phyloP scores from a whole-genome alignment of 495 filamentous ascomycete species.

The Aspergillus sclerotiicarbonarius region DNA sequence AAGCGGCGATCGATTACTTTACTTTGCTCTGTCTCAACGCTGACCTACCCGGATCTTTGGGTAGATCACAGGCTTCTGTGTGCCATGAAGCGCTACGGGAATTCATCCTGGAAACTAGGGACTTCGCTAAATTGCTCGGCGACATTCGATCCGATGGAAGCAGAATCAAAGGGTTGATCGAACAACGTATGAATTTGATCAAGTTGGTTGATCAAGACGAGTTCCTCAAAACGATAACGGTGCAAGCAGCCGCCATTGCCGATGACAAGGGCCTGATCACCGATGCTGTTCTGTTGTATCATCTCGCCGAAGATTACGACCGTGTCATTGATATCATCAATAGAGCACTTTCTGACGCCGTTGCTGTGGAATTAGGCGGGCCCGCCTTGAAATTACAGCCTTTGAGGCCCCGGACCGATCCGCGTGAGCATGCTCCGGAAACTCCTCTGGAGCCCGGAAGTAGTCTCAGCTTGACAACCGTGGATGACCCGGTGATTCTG shows the following conservation, averaged over 20 bases:
- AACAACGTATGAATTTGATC: constrained; percentile 84
- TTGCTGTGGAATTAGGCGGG: constrained; percentile 77
- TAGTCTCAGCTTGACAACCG: constrained; percentile 76
- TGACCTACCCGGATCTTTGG: constrained; percentile 70
- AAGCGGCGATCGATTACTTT: constrained; percentile 90
- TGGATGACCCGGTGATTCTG: constrained; percentile 80
- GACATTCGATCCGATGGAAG: constrained; percentile 82
- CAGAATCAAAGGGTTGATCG: constrained; percentile 80
- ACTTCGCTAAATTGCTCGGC: constrained; percentile 90
- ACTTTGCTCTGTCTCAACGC: constrained; percentile 88
- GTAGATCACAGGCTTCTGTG: constrained; percentile 72
- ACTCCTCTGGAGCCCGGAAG: constrained; percentile 38
- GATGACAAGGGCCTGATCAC: constrained; percentile 91
- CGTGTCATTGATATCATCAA: constrained; percentile 85
- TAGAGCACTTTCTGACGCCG: constrained; percentile 82
- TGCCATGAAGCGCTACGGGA: constrained; percentile 96
- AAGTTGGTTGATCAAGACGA: constrained; percentile 73
- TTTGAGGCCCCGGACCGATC: constrained; percentile 58
- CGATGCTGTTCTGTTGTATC: constrained; percentile 91
- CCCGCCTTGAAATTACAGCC: constrained; percentile 73
- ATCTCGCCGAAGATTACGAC: constrained; percentile 92
- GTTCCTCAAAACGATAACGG: constrained; percentile 81
- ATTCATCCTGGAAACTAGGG: constrained; percentile 87
- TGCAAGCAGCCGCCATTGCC: constrained; percentile 84
- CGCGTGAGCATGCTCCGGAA: constrained; percentile 23